Conservation (phyloP, 768 basidiomycete species). For the Amanita pseudoporphyria region DNA sequence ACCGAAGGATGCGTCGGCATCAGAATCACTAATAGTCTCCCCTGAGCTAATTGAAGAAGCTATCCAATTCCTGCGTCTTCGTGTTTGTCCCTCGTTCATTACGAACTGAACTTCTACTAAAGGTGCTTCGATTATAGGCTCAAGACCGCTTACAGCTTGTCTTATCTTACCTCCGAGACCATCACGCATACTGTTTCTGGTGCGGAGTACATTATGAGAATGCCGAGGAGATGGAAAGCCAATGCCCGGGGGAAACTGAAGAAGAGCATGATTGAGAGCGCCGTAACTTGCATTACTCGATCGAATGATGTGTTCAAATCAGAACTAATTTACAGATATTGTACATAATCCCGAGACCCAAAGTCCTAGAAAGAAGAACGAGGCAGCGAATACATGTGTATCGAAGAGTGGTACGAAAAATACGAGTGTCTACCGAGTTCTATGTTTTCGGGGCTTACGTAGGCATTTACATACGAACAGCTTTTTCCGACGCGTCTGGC, state of each 20-base stretch:
- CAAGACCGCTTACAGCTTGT: slow-evolving; percentile 59
- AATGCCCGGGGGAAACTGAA: slow-evolving; percentile 72
- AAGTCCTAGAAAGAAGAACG: not conserved
- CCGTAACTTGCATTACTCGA: too few relatives aligned
- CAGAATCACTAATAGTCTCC: slow-evolving; percentile 30
- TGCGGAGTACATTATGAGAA: slow-evolving; percentile 71
- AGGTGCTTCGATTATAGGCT: slow-evolving; percentile 35
- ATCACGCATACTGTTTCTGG: slow-evolving; percentile 80
- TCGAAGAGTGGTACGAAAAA: not conserved
- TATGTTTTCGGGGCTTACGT: not conserved
- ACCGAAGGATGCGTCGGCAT: slow-evolving; percentile 12
- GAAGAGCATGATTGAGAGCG: slow-evolving; percentile 65
- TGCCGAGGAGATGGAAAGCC: slow-evolving; percentile 43
- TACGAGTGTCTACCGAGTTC: not conserved
- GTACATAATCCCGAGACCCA: not conserved
- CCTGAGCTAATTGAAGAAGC: slow-evolving; percentile 58
- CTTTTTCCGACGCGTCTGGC: not conserved
- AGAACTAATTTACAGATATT: slow-evolving; percentile 1
- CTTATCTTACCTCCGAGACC: slow-evolving; percentile 62
- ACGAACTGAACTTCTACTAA: not conserved
- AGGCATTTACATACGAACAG: not conserved
- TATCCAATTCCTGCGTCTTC: slow-evolving; percentile 53
- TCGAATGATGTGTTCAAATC: not conserved
- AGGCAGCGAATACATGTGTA: not conserved
- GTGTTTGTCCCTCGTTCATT: slow-evolving; percentile 27